Evolutionary conservation across 2,329 filamentous ascomycete genomes (phyloP), one percentile per base, ranked within the genome.

Genomic region (Cyphellophora europaea): DNA sequence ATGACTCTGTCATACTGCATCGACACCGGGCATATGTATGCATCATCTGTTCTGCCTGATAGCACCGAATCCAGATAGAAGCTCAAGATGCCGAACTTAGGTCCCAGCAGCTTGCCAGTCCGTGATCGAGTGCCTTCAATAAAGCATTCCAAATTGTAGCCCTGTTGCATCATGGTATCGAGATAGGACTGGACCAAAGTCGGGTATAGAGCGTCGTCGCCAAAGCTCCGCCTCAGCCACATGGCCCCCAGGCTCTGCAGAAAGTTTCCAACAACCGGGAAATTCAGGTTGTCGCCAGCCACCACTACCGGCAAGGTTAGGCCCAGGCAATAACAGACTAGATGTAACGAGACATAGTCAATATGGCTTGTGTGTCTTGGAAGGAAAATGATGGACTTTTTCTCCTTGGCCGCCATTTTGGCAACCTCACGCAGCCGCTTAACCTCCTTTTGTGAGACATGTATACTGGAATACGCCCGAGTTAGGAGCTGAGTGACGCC

Each of bases 1-100:
- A 98, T 93, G 37, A 98, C 91, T 55, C 96, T 98, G 67, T 98
- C 91, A 54, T 98, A 98, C 55, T 98, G 91, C 1, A 88, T 95
- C 57, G 84, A 93, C 30, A 98, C 91, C 0, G 91, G 91, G 49
- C 89, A 94, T 34, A 98, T 86, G 27, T 95, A 83, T 19, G 86
- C 80, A 57, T 98, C 91, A 30, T 93, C 70, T 1, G 94, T 87
- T 5, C 88, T 74, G 1, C 88, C 87, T 0, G 85, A 93, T 5
- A 95, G 64, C 11, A 98, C 70, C 48, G 86, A 93, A 49, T 98
- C 91, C 12, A 98, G 65, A 25, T 96, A 74, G 50, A 95, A 98
- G 51, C 77, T 84, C 17, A 98, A 64, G 40, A 98, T 95, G 6
- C 91, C 91, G 47, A 96, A 96, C 53, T 96, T 96, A 1, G 91